These are phyloP conservation scores for Osmanthus fragrans DNA, from an alignment of 257 asterid species.

Conservation along the genomic window DNA sequence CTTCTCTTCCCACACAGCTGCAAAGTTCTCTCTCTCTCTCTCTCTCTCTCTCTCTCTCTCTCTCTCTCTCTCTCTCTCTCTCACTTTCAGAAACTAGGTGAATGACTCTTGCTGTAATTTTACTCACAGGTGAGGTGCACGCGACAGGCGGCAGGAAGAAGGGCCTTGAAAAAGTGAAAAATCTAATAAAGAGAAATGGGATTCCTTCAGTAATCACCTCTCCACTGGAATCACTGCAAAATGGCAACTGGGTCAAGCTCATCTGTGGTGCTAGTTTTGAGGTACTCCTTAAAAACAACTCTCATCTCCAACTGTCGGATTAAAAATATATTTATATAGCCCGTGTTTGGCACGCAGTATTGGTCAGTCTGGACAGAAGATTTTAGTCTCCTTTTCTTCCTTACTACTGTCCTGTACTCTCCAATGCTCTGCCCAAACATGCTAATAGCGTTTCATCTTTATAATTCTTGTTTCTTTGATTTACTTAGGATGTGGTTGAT, in stretches of 20 bases:
- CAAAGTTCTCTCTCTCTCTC: slow-evolving; percentile 22
- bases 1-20: slow-evolving; percentile 43
- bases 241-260: slow-evolving; percentile 93
- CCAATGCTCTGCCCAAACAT: not conserved
- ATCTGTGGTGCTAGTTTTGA: slow-evolving; percentile 98
- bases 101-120: not conserved
- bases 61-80: not conserved
- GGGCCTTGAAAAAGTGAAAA: slow-evolving; percentile 52
- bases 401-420: not conserved
- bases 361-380: not conserved
- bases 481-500: slow-evolving; percentile 69
- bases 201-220: slow-evolving; percentile 54
- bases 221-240: slow-evolving; percentile 64
- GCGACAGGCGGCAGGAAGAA: slow-evolving; percentile 34
- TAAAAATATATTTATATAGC: not conserved
- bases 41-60: not conserved
- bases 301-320: not conserved
- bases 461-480: not conserved
- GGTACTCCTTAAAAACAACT: slow-evolving; percentile 33
- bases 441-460: not conserved
- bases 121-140: slow-evolving; percentile 37
- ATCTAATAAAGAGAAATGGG: slow-evolving; percentile 42
- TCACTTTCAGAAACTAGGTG: not conserved
- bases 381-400: not conserved
- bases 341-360: not conserved